Percentiles rank a stretch among this genome's conserved stretches.
phyloP scores from a whole-genome alignment of 2,329 filamentous ascomycete genomes.

The Penicillium italicum region DNA sequence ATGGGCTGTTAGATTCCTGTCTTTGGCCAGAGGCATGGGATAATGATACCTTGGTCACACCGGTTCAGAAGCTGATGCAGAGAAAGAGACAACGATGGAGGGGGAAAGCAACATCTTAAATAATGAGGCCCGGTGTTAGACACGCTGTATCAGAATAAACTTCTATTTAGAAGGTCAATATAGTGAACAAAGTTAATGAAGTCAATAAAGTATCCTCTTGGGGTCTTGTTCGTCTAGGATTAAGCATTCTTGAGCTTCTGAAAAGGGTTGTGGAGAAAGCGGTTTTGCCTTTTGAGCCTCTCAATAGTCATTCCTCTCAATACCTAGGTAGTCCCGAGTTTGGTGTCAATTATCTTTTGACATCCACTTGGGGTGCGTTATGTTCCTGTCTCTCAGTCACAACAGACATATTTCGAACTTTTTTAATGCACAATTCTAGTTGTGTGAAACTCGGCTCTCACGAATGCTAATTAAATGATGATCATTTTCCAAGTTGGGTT shows the following conservation, averaged over 20 bases:
- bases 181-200: background rate
- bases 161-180: background rate
- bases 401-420: background rate
- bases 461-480: no score
- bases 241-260: background rate
- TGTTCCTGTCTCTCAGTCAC: background rate
- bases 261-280: background rate
- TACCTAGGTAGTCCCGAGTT: background rate
- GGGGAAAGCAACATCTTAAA: background rate
- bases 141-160: background rate
- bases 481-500: background rate
- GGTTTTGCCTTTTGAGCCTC: background rate
- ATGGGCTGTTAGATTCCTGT: background rate
- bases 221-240: background rate
- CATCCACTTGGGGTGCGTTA: background rate
- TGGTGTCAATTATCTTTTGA: background rate
- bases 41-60: background rate
- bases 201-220: background rate
- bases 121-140: background rate
- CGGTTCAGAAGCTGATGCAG: background rate
- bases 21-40: background rate
- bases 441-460: background rate
- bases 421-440: background rate
- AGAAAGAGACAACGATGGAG: background rate
- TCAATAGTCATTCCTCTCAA: background rate